A percentile compares a stretch with the other conserved stretches of the same genome.
Conservation (phyloP, 2,329 filamentous ascomycete genomes). For the Aspergillus floridensis region DNA sequence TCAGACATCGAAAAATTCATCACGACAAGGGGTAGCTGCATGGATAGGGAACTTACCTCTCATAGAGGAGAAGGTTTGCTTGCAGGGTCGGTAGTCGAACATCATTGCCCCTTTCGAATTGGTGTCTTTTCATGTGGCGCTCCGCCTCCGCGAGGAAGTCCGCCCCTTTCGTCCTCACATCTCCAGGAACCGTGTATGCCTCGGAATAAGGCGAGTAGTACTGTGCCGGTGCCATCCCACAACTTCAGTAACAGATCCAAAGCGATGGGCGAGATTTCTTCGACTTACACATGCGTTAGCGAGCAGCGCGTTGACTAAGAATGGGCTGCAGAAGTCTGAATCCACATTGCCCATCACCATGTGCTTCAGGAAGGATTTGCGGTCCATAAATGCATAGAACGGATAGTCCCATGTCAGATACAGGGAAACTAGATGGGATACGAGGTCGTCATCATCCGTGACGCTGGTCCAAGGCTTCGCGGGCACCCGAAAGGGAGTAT, state of each 20-base stretch:
- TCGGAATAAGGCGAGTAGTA: constrained; percentile 31
- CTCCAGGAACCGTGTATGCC: constrained; percentile 25
- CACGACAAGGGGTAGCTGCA: background rate
- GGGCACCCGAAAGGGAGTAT: constrained; percentile 23
- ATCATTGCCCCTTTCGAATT: constrained; percentile 11
- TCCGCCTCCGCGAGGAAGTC: constrained; percentile 29
- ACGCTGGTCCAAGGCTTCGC: constrained; percentile 70
- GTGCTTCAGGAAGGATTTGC: constrained; percentile 66
- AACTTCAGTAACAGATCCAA: too few relatives aligned
- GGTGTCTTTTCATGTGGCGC: constrained; percentile 14
- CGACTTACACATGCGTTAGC: constrained; percentile 45
- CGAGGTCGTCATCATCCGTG: constrained; percentile 69
- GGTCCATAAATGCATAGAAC: constrained; percentile 78
- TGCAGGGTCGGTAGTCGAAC: constrained; percentile 23
- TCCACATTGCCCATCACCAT: constrained; percentile 35
- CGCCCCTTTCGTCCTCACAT: constrained; percentile 25
- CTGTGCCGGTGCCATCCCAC: constrained; percentile 2
- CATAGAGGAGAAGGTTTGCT: constrained; percentile 26
- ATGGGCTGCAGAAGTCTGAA: constrained; percentile 72
- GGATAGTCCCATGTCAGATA: constrained; percentile 94
- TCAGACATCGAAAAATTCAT: background rate
- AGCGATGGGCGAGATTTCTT: background rate
- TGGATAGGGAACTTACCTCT: constrained; percentile 15
- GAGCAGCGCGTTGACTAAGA: constrained; percentile 83
- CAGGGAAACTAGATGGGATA: constrained; percentile 81